These are phyloP conservation scores for Trichosanthes cucumerina DNA, from an alignment of 306 rosid genomes.

Conservation along the genomic window DNA sequence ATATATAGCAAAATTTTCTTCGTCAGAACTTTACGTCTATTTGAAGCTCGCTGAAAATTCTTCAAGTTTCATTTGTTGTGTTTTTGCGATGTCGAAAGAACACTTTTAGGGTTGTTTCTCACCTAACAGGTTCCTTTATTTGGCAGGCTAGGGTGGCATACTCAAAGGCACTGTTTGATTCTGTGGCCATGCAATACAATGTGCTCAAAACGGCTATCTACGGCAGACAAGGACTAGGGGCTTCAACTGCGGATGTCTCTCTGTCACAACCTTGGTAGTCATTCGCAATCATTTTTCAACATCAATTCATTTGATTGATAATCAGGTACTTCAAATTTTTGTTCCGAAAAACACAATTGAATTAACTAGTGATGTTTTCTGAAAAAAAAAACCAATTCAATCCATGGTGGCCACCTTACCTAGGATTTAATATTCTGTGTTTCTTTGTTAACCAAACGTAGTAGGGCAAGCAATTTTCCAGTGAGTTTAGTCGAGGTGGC, in stretches of 20 bases:
- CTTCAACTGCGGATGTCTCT: constrained; percentile 52
- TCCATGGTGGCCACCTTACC: too few species aligned
- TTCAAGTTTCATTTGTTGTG: neutral
- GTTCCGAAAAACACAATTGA: neutral
- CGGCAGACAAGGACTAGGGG: constrained; percentile 47
- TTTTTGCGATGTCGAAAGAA: neutral
- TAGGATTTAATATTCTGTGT: too few species aligned
- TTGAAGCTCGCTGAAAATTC: neutral
- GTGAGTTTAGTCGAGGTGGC: too few species aligned
- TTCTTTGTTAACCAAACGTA: too few species aligned
- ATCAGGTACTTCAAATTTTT: constrained; percentile 26
- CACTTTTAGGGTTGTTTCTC: neutral
- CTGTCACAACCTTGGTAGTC: constrained; percentile 89
- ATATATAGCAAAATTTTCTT: neutral
- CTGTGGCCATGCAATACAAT: constrained; percentile 59
- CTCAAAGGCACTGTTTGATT: constrained; percentile 42
- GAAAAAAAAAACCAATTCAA: too few species aligned
- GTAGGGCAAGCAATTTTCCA: too few species aligned
- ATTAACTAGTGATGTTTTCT: neutral
- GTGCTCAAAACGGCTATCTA: constrained; percentile 75
- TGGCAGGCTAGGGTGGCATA: constrained; percentile 64
- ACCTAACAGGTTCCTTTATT: constrained; percentile 17
- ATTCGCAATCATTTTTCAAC: constrained; percentile 10
- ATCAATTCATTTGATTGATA: constrained; percentile 17
- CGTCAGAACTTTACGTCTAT: neutral